These are phyloP conservation scores for Torulaspora microellipsoides DNA, from an alignment of 805 yeast genomes.

Conservation along the genomic window DNA sequence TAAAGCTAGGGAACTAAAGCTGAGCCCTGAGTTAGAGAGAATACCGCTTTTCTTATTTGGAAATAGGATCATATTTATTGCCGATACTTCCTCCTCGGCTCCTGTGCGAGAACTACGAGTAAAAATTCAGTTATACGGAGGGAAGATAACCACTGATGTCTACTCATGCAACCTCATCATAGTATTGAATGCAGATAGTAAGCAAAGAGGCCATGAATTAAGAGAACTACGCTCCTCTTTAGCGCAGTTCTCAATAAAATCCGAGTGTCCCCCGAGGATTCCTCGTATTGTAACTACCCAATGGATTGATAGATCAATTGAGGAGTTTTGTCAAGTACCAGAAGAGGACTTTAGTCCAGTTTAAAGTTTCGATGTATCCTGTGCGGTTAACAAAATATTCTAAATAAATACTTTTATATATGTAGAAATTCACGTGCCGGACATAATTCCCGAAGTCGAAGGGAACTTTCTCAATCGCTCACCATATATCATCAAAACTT, in stretches of 20 bases:
- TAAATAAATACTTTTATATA: too few relatives aligned
- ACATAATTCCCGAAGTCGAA: too few relatives aligned
- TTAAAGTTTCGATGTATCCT: slow-evolving; percentile 1
- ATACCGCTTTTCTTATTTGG: slow-evolving; percentile 36
- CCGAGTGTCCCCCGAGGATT: slow-evolving; percentile 17
- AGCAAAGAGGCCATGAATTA: neutral
- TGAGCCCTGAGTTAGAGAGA: slow-evolving; percentile 3
- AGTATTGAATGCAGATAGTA: slow-evolving; percentile 21
- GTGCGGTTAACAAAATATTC: too few relatives aligned
- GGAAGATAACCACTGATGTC: slow-evolving; percentile 32
- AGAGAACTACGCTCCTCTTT: slow-evolving; percentile 4
- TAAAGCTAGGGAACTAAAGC: slow-evolving; percentile 7
- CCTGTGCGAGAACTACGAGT: slow-evolving; percentile 2
- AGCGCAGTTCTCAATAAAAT: neutral
- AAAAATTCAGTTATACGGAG: slow-evolving; percentile 43
- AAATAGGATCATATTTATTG: slow-evolving; percentile 35
- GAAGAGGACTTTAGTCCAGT: slow-evolving; percentile 29
- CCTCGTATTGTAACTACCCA: slow-evolving; percentile 34
- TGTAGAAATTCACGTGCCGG: too few relatives aligned
- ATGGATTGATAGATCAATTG: slow-evolving; percentile 39
- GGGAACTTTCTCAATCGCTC: too few relatives aligned
- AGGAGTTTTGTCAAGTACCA: slow-evolving; percentile 29
- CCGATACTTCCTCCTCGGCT: slow-evolving; percentile 6
- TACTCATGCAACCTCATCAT: slow-evolving; percentile 40
- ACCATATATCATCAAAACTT: too few relatives aligned